Percentiles rank a stretch among this genome's conserved stretches.
Evolutionary conservation across 83 land plant species (phyloP).

Genomic region (Larix sibirica): DNA sequence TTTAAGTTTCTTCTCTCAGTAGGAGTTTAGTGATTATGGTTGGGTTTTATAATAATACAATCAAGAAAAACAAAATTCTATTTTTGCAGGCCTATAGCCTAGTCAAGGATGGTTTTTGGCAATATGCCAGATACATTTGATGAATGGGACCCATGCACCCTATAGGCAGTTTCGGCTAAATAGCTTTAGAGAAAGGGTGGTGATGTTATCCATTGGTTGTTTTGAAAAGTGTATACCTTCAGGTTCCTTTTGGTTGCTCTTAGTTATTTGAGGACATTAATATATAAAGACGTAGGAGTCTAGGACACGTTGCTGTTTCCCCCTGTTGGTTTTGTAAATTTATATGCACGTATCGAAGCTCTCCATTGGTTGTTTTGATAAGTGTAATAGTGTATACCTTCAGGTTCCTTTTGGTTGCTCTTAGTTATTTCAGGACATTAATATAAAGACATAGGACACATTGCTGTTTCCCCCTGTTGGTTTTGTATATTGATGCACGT

Average conservation of each 20-base stretch:
- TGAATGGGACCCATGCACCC: background rate
- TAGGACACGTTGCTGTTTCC: background rate
- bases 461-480: background rate
- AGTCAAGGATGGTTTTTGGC: background rate
- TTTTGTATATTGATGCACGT: background rate
- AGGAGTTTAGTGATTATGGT: too few relatives aligned
- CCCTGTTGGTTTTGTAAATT: background rate
- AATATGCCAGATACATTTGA: background rate
- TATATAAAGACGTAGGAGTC: background rate
- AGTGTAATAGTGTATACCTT: background rate
- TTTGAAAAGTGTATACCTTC: background rate
- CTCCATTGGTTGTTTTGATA: background rate
- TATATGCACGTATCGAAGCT: background rate
- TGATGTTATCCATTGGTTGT: background rate
- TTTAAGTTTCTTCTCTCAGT: too few relatives aligned
- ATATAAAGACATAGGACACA: background rate
- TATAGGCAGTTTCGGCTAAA: too few relatives aligned
- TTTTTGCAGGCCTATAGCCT: too few relatives aligned
- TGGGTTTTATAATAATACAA: too few relatives aligned
- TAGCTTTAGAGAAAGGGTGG: background rate
- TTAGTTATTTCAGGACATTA: background rate
- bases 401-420: background rate
- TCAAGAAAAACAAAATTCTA: too few relatives aligned
- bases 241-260: background rate
- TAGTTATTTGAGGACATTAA: background rate